A percentile compares a stretch with the other conserved stretches of the same genome.
phyloP scores from a whole-genome alignment of 2,329 filamentous ascomycete genomes.

The Trichophyton schoenleinii region DNA sequence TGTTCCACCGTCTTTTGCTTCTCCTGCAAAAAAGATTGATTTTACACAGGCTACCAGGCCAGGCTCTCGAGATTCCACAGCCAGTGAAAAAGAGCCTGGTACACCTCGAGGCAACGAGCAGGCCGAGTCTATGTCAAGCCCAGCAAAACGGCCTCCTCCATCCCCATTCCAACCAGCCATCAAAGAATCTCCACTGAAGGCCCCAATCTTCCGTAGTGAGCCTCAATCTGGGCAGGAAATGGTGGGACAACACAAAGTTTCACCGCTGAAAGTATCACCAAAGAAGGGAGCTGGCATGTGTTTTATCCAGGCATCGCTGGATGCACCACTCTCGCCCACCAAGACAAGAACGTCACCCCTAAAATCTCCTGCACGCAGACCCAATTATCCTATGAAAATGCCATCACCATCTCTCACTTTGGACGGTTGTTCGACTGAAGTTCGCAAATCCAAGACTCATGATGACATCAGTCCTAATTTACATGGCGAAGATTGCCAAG shows the following conservation, averaged over 20 bases:
- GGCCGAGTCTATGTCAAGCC: constrained; percentile 29
- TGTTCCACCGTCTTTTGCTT: constrained; percentile 17
- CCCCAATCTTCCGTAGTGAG: constrained; percentile 17
- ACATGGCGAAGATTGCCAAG: background rate
- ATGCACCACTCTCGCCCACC: constrained; percentile 24
- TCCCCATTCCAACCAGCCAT: constrained; percentile 34
- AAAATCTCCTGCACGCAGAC: constrained; percentile 34
- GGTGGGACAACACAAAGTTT: constrained; percentile 13
- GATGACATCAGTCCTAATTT: background rate
- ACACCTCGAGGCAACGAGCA: background rate
- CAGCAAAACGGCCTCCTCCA: constrained; percentile 32
- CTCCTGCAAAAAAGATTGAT: constrained; percentile 30
- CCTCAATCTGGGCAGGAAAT: constrained; percentile 10
- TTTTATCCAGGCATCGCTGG: constrained; percentile 24
- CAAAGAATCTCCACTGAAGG: constrained; percentile 30
- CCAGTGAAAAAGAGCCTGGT: background rate
- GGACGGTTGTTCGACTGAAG: background rate
- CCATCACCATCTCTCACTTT: background rate
- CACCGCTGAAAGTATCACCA: constrained; percentile 33
- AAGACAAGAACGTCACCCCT: constrained; percentile 27
- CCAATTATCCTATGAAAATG: constrained; percentile 29
- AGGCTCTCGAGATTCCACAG: background rate
- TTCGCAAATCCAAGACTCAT: background rate
- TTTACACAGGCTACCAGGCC: constrained; percentile 13
- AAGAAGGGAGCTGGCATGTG: constrained; percentile 29